Base-by-base conservation (phyloP, 192 early-diverging fungal species). In the Backusella tarrabulga region DNA sequence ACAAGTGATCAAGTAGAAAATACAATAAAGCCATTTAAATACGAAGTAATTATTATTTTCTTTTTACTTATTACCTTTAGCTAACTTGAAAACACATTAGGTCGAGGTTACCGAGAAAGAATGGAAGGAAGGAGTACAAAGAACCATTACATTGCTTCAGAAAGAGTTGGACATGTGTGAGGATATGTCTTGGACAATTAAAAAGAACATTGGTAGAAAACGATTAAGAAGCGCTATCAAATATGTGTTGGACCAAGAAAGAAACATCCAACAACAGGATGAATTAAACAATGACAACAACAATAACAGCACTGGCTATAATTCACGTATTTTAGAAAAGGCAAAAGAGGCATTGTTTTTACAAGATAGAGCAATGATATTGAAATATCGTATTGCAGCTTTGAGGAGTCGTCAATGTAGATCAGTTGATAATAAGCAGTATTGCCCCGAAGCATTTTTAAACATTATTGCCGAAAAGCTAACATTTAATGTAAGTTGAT, bases 1-100 rank as follows among this genome's bases (percentile, higher is more conserved):
- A 94, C 97, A 12, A 90, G 96, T 6, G 97, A 98, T 79, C 97
- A 98, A 84, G 97, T 99, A 11, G 97, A 99, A 79, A 99, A 98
- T 86, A 97, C 96, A 6, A 97, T 99, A 85, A 99, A 99, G 85
- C 97, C 97, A 21, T 97, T 94, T 88, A 99, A 99, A 86, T 97
- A 96, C 77, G 97, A 99, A 83, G 75, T 76, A 76, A 70, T 29
- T 60, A 3, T 60, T 26, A 9, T 54, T 21, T 54, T 6, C n/a
- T 5, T 0, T 6, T 21, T 23, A 8, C 35, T 3, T 34, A 19
- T 74, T 14, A 50, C 14, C 34, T 74, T 34, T 74, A 11, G 12
- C 42, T 23, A 35, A 35, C 56, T 26, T 60, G 21, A 38, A n/a
- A 36, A 38, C 6, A 40, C 4, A 26, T 9, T 70, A 76, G 75